Conservation (phyloP, 2,329 filamentous ascomycete genomes). For the Cladorrhinum sp. region DNA sequence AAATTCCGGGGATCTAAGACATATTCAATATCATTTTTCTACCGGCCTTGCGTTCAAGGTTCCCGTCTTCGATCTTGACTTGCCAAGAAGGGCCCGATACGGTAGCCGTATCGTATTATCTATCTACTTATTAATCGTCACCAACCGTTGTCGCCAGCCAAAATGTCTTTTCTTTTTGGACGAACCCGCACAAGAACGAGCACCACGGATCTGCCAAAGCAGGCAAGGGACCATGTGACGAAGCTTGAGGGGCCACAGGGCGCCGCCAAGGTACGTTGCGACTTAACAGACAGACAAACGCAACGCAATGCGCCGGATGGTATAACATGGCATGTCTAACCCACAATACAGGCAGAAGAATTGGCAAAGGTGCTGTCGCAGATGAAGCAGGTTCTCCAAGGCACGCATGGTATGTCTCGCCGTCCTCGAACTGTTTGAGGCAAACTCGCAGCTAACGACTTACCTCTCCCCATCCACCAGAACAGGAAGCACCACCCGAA, state of each 20-base stretch:
- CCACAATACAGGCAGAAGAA: conserved; percentile 69
- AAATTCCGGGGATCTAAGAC: not conserved
- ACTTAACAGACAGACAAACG: conserved; percentile 6
- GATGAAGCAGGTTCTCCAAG: conserved; percentile 92
- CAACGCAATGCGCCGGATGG: not conserved
- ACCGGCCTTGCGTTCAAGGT: not conserved
- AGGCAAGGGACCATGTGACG: conserved; percentile 53
- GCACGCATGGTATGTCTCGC: conserved; percentile 71
- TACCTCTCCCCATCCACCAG: conserved; percentile 43
- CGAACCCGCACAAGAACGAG: conserved; percentile 50
- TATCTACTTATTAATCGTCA: conserved; percentile 1
- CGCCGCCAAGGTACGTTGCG: conserved; percentile 42
- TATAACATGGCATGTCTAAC: not conserved
- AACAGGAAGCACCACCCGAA: conserved; percentile 81
- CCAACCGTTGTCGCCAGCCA: conserved; percentile 15
- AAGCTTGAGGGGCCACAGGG: conserved; percentile 51
- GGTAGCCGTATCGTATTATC: not conserved
- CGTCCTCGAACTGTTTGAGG: not conserved
- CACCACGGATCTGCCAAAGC: conserved; percentile 53
- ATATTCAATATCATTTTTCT: not conserved
- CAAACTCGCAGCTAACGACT: not conserved
- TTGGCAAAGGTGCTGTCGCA: conserved; percentile 79
- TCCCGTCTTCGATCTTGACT: conserved; percentile 3
- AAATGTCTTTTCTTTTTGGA: conserved; percentile 55
- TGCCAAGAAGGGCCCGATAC: not conserved